Base-by-base conservation (phyloP, 768 basidiomycete species). In the Amanita polypyramis region DNA sequence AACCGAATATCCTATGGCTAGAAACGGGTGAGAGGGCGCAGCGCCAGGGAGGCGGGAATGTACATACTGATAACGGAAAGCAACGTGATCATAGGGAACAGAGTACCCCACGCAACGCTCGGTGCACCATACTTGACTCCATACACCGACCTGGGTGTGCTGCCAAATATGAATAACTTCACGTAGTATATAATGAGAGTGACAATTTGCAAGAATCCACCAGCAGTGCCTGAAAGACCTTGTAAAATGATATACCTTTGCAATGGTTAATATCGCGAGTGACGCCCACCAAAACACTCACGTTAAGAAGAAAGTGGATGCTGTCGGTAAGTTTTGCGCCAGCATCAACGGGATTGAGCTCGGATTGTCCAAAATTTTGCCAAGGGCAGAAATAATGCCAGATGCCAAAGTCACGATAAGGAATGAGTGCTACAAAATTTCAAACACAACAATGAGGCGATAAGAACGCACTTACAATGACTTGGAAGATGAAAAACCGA, bases 251-350 rank as follows among this genome's bases (percentile, higher is more conserved):
- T 72, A 58, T 86, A 92, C 7, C 82, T 84, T 30, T 35, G 8
- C 17, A 23, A 29, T 15, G 25, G 2, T 39, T 6, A 40, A 44
- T 17, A 33, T 7, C 4, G 33, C 21, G 45, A 41, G 40, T 8
- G 15, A 7, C 6, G 17, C 9, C 23, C n/a, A 27, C 25, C 3
- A 7, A 19, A 9, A 4, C 25, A 64, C 76, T 17, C 60, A 85
- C 74, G 89, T 91, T 45, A 94, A 68, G 80, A 94, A 95, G 77
- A 94, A 94, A 43, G 79, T 93, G 17, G 88, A 88, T 0, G 90
- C 82, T 51, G 73, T 64, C 0, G 96, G 95, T 41, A 99, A 69
- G 39, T 93, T 79, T 15, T 64, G 59, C 0, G 96, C 92, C 40
- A 99, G 69, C 15, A 86, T 68, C 0, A 62, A 72, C 0, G 94